Percentiles rank a stretch among this genome's conserved stretches.
phyloP scores from a whole-genome alignment of 2,329 filamentous ascomycete species.

The Sphaceloma murrayae region DNA sequence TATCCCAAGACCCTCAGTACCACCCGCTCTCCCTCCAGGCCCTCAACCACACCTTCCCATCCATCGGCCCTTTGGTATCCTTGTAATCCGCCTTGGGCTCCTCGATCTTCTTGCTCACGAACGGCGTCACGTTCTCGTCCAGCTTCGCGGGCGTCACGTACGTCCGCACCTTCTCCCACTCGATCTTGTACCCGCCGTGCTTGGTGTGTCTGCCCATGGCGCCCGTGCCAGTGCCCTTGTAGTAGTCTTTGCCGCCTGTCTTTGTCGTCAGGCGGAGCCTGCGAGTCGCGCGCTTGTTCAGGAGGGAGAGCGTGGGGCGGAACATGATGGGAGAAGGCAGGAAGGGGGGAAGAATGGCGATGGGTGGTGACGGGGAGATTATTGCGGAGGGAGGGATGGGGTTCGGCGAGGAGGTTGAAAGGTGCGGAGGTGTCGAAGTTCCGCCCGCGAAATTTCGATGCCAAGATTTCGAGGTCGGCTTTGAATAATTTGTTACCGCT shows the following conservation, averaged over 20 bases:
- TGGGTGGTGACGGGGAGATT: background rate
- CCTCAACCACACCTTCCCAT: slow-evolving; percentile 7
- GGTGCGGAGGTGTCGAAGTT: slow-evolving; percentile 12
- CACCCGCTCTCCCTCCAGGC: slow-evolving; percentile 11
- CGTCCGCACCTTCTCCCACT: slow-evolving; percentile 81
- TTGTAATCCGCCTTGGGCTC: slow-evolving; percentile 28
- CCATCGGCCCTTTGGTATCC: slow-evolving; percentile 4
- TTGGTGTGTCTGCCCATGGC: slow-evolving; percentile 79
- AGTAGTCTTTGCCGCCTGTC: slow-evolving; percentile 85
- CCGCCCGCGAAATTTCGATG: background rate
- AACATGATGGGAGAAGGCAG: slow-evolving; percentile 26
- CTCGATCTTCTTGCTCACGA: slow-evolving; percentile 56
- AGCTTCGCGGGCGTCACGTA: slow-evolving; percentile 69
- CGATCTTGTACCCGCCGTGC: slow-evolving; percentile 72
- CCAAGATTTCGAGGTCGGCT: slow-evolving; percentile 12
- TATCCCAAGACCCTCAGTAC: slow-evolving; percentile 1
- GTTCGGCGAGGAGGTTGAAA: background rate
- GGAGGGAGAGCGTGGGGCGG: slow-evolving; percentile 4
- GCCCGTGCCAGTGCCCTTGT: slow-evolving; percentile 89
- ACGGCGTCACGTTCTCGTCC: slow-evolving; percentile 66
- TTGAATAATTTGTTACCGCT: background rate
- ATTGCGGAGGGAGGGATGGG: background rate
- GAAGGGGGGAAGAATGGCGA: slow-evolving; percentile 45
- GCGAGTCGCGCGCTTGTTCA: slow-evolving; percentile 48
- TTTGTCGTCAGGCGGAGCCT: slow-evolving; percentile 83